phyloP scores from a whole-genome alignment of 2,329 filamentous ascomycete species.

The Colletotrichum sidae region DNA sequence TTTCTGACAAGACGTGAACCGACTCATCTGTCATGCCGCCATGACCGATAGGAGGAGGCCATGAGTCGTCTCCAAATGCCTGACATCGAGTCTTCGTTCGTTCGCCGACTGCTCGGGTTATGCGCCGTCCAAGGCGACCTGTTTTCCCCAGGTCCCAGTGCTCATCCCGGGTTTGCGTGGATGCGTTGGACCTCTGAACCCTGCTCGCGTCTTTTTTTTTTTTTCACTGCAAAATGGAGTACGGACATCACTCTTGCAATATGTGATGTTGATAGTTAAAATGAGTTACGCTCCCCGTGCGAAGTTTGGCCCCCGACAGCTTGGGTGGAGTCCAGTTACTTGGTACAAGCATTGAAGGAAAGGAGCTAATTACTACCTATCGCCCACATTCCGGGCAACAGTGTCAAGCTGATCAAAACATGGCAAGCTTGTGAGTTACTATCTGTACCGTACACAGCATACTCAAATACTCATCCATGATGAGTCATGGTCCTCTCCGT shows the following conservation, averaged over 20 bases:
- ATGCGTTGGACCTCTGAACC: neutral
- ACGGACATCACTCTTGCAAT: too few relatives aligned
- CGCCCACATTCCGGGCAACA: too few relatives aligned
- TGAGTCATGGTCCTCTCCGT: constrained; percentile 28
- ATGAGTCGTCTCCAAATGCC: constrained; percentile 8
- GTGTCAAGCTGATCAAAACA: constrained; percentile 8
- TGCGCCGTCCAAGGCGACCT: constrained; percentile 3
- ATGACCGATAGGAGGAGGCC: neutral
- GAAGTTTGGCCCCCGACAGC: constrained; percentile 10
- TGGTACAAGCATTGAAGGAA: neutral
- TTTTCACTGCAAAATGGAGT: constrained; percentile 1
- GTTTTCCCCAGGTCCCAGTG: neutral
- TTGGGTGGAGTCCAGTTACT: constrained; percentile 11
- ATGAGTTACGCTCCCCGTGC: too few relatives aligned
- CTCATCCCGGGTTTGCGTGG: constrained; percentile 10
- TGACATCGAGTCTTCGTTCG: constrained; percentile 5
- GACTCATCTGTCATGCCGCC: neutral
- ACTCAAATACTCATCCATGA: neutral
- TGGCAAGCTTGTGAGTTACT: too few relatives aligned
- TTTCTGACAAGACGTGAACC: too few relatives aligned
- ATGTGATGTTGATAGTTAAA: too few relatives aligned
- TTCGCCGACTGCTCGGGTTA: constrained; percentile 1
- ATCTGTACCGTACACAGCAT: too few relatives aligned
- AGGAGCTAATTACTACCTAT: constrained; percentile 5
- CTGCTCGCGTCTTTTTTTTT: neutral